Percentiles rank a stretch among this genome's conserved stretches.
phyloP scores from a whole-genome alignment of 495 filamentous ascomycete species.

The Margaritispora aquatica region DNA sequence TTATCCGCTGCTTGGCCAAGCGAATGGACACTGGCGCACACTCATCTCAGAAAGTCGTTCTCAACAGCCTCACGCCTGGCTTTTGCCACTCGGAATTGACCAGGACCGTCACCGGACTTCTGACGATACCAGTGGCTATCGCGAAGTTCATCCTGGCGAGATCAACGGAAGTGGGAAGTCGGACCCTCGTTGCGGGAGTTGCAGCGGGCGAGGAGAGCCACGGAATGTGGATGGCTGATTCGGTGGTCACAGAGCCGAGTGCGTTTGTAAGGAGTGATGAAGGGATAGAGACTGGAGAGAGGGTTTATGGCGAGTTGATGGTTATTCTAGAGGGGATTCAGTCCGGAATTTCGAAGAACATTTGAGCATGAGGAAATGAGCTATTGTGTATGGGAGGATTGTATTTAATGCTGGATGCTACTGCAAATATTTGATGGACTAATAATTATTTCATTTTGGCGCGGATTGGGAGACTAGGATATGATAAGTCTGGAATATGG shows the following conservation, averaged over 20 bases:
- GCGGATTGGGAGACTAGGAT: too few species aligned
- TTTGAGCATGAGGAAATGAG: too few species aligned
- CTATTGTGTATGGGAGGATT: too few species aligned
- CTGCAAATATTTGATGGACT: too few species aligned
- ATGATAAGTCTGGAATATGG: too few species aligned
- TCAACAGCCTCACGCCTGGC: conserved; percentile 9
- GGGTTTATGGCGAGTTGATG: conserved; percentile 7
- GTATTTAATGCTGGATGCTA: too few species aligned
- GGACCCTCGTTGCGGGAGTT: conserved; percentile 4
- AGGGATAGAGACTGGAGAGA: conserved; percentile 1
- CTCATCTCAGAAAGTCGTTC: neutral
- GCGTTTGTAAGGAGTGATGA: conserved; percentile 10
- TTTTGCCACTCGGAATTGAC: conserved; percentile 1
- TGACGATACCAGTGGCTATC: neutral
- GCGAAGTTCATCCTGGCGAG: conserved; percentile 3
- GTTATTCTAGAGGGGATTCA: conserved; percentile 14
- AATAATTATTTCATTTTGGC: too few species aligned
- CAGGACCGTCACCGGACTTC: neutral
- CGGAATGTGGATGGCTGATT: conserved; percentile 15
- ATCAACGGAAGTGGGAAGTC: conserved; percentile 12
- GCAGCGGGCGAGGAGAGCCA: conserved; percentile 11
- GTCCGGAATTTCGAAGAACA: conserved; percentile 1
- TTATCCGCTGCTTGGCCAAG: conserved; percentile 37
- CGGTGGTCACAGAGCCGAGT: conserved; percentile 4
- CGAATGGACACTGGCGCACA: neutral